Evolutionary conservation across 371 early-diverging fungal species (phyloP), one percentile per base, ranked within the genome.

Genomic region (Mucor velutinosus): DNA sequence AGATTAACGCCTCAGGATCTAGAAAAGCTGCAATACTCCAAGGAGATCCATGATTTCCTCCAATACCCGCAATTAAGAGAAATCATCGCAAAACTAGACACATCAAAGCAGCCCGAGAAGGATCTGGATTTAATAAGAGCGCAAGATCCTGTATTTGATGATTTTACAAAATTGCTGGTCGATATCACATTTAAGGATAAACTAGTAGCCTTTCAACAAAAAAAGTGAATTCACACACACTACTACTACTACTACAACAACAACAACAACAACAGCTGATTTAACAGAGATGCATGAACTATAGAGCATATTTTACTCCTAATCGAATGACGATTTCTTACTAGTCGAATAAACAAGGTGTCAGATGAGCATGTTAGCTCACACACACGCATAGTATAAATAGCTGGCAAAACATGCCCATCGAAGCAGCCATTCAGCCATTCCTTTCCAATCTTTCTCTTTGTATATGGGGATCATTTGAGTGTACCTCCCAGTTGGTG

Each of bases 21-120:
- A 15, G 41, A 35, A n/a, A 62, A 65, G 21, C 41, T 71, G 58
- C 65, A 58, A 3, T 72, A 76, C 32, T 77, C 82, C 17, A 67
- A 77, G 32, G 71, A 72, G n/a, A 55, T 82, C n/a, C 73, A 60
- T 30, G 57, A 74, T n/a, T 74, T 69, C 33, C 62, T 82, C 7
- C 41, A 77, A 25, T 58, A 79, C 32, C 71, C 77, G 29, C 70
- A 76, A 19, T 65, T 79, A 25, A 68, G 76, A 60, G 70, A 72
- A n/a, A 43, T 76, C 19, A 65, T 79, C 2, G 41, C 51, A 29
- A 41, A 51, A 11, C 67, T 82, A 17, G 79, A 82, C 61, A 55
- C 51, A 7, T 77, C 79, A 10, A 43, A 60, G 1, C 62, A 72
- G 25, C 76, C 82, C 4, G 78, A 76, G 51, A 69, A 67, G 30